phyloP scores from a whole-genome alignment of 2,329 filamentous ascomycete genomes.

The Colletotrichum truncatum region DNA sequence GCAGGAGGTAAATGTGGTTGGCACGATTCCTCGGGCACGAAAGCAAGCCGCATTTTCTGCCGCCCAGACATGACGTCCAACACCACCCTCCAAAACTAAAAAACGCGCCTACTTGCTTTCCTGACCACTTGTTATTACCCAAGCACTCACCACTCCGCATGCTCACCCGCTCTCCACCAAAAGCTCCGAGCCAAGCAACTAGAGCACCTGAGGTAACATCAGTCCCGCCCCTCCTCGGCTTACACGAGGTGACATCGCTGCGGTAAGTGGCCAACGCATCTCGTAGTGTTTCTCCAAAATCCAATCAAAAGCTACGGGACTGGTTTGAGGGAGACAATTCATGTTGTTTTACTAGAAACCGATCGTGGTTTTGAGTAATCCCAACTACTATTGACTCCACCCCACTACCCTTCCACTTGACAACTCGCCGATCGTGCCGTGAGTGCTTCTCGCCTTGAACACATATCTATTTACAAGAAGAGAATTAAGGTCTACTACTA shows the following conservation, averaged over 20 bases:
- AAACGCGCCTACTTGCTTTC: too few relatives aligned
- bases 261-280: not conserved
- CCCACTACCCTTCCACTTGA: not conserved
- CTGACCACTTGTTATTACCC: too few relatives aligned
- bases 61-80: not conserved
- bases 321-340: not conserved
- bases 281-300: not conserved
- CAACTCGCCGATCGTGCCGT: not conserved
- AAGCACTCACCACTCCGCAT: not conserved
- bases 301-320: not conserved
- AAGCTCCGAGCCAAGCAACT: not conserved
- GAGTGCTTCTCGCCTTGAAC: not conserved
- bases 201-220: not conserved
- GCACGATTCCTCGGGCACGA: too few relatives aligned
- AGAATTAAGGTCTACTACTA: conserved; percentile 8
- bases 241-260: conserved; percentile 8
- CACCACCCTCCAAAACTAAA: not conserved
- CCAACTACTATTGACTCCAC: not conserved
- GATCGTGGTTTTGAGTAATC: not conserved
- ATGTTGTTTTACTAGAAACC: not conserved
- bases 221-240: not conserved
- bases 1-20: too few relatives aligned
- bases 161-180: not conserved
- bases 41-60: too few relatives aligned
- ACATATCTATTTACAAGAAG: conserved; percentile 22